Percentiles rank a stretch among this genome's conserved stretches.
These are phyloP conservation scores for Pythium utonaiense DNA, from an alignment of 352 stramenopile species.

Conservation along the genomic window DNA sequence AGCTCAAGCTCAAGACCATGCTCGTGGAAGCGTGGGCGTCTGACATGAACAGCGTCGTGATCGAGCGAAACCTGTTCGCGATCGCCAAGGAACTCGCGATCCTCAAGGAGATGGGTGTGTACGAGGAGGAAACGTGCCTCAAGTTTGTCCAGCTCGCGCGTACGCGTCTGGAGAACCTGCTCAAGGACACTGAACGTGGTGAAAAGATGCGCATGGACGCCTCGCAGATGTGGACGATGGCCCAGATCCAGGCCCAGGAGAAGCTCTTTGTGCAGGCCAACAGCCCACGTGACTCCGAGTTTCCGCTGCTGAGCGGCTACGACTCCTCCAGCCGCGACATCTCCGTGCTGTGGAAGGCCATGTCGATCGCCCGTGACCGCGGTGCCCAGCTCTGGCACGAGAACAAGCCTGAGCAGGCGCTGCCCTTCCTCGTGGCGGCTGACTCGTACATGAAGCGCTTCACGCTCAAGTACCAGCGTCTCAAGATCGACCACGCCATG, in stretches of 20 bases:
- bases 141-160: slow-evolving; percentile 73
- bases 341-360: slow-evolving; percentile 78
- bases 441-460: slow-evolving; percentile 90
- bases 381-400: slow-evolving; percentile 84
- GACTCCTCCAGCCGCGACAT: slow-evolving; percentile 66
- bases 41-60: slow-evolving; percentile 86
- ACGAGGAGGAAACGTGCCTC: slow-evolving; percentile 72
- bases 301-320: slow-evolving; percentile 60
- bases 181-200: slow-evolving; percentile 53
- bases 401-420: slow-evolving; percentile 78
- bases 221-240: slow-evolving; percentile 75
- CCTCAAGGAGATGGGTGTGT: slow-evolving; percentile 69
- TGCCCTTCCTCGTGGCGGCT: slow-evolving; percentile 72
- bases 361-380: slow-evolving; percentile 71
- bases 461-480: slow-evolving; percentile 81
- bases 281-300: slow-evolving; percentile 44
- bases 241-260: slow-evolving; percentile 63
- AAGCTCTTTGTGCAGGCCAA: slow-evolving; percentile 34
- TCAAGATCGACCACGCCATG: slow-evolving; percentile 85
- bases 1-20: slow-evolving; percentile 86
- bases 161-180: slow-evolving; percentile 55
- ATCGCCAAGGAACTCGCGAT: slow-evolving; percentile 82
- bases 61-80: slow-evolving; percentile 79
- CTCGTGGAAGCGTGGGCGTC: slow-evolving; percentile 78
- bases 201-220: slow-evolving; percentile 66